phyloP scores from a whole-genome alignment of 805 yeast species.

The Starmerella apis region DNA sequence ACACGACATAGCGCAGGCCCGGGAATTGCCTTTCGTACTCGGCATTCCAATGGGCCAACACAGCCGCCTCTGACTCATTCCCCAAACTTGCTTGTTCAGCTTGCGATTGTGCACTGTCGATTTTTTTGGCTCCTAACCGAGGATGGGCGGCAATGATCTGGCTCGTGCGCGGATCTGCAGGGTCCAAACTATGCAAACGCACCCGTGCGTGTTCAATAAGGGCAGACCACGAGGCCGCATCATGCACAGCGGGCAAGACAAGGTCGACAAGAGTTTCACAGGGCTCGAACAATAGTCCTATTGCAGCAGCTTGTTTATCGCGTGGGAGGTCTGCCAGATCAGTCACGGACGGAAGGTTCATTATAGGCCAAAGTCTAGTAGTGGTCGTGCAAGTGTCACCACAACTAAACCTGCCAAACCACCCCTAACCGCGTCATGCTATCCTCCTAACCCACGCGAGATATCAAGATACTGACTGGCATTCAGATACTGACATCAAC shows the following conservation, averaged over 20 bases:
- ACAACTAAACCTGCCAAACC: neutral
- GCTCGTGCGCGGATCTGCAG: slow-evolving; percentile 24
- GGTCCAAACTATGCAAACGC: slow-evolving; percentile 33
- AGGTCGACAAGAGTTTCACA: slow-evolving; percentile 40
- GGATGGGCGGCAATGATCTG: slow-evolving; percentile 84
- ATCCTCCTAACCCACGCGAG: neutral
- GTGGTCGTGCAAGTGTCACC: neutral
- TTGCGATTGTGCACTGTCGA: slow-evolving; percentile 51
- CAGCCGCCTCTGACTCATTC: slow-evolving; percentile 41
- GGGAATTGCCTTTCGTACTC: slow-evolving; percentile 54
- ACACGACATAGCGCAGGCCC: slow-evolving; percentile 74
- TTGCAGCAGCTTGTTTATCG: slow-evolving; percentile 11
- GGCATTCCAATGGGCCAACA: slow-evolving; percentile 45
- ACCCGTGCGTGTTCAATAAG: slow-evolving; percentile 41
- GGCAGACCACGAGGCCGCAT: slow-evolving; percentile 25
- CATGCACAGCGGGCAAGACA: slow-evolving; percentile 30
- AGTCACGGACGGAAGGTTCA: slow-evolving; percentile 12
- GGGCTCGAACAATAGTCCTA: slow-evolving; percentile 56
- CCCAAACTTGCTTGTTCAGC: slow-evolving; percentile 60
- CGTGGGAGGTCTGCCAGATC: neutral
- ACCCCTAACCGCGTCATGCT: neutral
- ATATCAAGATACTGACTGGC: neutral
- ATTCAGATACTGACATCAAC: neutral
- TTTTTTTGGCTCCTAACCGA: slow-evolving; percentile 55
- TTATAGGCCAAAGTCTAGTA: no score